Evolutionary conservation across 2,329 filamentous ascomycete genomes (phyloP).

Genomic region (Graphilbum sp.): DNA sequence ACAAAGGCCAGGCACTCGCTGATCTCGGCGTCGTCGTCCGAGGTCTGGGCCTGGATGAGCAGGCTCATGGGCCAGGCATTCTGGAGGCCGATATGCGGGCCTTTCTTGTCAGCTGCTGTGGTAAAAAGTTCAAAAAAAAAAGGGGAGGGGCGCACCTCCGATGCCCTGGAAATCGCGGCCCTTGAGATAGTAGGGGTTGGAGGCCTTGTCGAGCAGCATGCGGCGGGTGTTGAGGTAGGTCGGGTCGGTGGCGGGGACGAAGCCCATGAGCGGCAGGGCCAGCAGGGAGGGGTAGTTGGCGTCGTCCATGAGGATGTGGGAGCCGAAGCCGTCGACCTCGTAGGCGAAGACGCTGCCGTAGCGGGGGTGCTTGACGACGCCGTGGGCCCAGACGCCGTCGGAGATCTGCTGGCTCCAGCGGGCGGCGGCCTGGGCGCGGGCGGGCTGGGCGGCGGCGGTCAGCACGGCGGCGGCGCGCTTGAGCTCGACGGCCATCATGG

Average conservation of each 20-base stretch:
- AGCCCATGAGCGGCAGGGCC: constrained; percentile 64
- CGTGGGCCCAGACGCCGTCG: constrained; percentile 70
- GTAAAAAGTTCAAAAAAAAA: too few species aligned
- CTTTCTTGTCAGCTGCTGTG: too few species aligned
- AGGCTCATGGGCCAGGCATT: constrained; percentile 97
- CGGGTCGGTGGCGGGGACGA: constrained; percentile 44
- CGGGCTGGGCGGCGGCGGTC: constrained; percentile 22
- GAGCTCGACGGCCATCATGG: constrained; percentile 87
- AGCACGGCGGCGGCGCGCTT: constrained; percentile 57
- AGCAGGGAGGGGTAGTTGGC: constrained; percentile 74
- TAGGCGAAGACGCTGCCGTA: constrained; percentile 73
- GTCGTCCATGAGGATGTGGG: constrained; percentile 73
- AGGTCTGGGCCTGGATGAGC: constrained; percentile 80
- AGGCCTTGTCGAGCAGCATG: constrained; percentile 53
- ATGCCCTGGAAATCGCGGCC: constrained; percentile 73
- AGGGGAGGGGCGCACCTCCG: constrained; percentile 41
- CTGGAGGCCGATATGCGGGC: constrained; percentile 59
- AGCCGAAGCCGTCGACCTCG: constrained; percentile 78
- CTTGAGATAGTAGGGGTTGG: constrained; percentile 78
- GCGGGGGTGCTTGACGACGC: constrained; percentile 57
- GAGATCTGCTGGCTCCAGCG: constrained; percentile 46
- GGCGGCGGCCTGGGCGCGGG: constrained; percentile 31
- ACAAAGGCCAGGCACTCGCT: constrained; percentile 55
- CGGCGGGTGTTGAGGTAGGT: constrained; percentile 78
- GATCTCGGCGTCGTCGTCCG: constrained; percentile 71